Evolutionary conservation across 495 filamentous ascomycete species (phyloP).

Genomic region (Copromyces sp.): DNA sequence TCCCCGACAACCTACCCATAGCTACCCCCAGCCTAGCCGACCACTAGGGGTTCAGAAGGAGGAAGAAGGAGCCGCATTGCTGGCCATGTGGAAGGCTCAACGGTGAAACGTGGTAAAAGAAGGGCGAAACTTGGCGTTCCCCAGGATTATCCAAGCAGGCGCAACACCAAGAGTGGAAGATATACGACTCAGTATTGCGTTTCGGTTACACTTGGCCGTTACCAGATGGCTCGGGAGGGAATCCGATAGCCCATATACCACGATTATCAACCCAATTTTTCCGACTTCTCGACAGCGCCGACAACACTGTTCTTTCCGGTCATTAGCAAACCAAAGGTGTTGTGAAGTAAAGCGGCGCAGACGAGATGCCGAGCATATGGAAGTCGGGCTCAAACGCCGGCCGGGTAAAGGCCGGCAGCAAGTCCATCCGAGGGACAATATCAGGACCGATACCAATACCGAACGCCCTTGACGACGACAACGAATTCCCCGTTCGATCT

Average conservation of each 20-base stretch:
- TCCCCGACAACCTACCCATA: conserved; percentile 1
- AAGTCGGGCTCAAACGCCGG: conserved; percentile 28
- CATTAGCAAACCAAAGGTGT: neutral
- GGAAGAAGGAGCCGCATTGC: conserved; percentile 17
- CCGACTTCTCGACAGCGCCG: neutral
- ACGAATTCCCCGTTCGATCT: conserved; percentile 25
- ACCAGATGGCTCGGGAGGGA: conserved; percentile 17
- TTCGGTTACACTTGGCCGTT: conserved; percentile 7
- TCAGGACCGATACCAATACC: conserved; percentile 42
- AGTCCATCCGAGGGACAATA: conserved; percentile 41
- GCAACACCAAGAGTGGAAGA: conserved; percentile 2
- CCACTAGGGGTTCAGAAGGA: neutral
- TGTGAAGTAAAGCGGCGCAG: neutral
- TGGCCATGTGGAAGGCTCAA: conserved; percentile 26
- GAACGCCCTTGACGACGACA: conserved; percentile 26
- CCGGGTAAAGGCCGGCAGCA: conserved; percentile 30
- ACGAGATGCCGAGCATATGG: conserved; percentile 22
- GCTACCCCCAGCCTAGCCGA: neutral
- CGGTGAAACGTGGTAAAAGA: conserved; percentile 16
- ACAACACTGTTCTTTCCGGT: neutral
- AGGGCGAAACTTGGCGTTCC: neutral
- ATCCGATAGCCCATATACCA: neutral
- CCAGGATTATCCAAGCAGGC: conserved; percentile 10
- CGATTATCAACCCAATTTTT: conserved; percentile 12
- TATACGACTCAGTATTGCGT: conserved; percentile 10